Evolutionary conservation across 441 rosid genomes (phyloP).

Genomic region (Jatropha podagrica): DNA sequence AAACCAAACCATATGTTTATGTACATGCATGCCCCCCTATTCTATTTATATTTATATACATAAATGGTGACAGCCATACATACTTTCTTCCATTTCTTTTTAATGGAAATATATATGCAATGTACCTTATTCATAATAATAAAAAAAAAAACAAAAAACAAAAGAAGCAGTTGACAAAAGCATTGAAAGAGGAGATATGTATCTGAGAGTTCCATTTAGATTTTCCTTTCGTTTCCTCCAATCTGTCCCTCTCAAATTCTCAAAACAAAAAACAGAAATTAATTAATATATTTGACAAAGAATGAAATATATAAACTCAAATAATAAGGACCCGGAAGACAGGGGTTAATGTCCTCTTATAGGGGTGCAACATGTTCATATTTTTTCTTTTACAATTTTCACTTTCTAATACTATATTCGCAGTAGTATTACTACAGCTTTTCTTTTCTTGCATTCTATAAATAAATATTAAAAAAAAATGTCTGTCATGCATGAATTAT

Average conservation of each 20-base stretch:
- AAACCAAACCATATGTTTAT: neutral
- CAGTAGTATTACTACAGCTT: neutral
- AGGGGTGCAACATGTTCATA: slow-evolving; percentile 38
- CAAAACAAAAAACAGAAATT: neutral
- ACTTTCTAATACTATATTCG: neutral
- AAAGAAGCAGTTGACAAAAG: slow-evolving; percentile 15
- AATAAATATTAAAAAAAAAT: neutral
- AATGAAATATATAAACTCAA: neutral
- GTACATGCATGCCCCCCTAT: slow-evolving; percentile 3
- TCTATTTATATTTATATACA: neutral
- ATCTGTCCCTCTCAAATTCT: slow-evolving; percentile 23
- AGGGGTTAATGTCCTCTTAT: slow-evolving; percentile 39
- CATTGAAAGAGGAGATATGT: slow-evolving; percentile 19
- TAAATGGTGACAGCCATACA: too few relatives aligned
- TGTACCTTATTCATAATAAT: too few relatives aligned
- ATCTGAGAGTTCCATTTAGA: slow-evolving; percentile 16
- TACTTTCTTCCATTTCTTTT: too few relatives aligned
- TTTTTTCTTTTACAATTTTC: neutral
- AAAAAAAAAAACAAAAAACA: neutral
- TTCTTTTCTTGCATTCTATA: too few relatives aligned
- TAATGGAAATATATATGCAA: too few relatives aligned
- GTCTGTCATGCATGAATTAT: slow-evolving; percentile 41
- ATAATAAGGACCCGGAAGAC: slow-evolving; percentile 38
- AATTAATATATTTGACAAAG: too few relatives aligned
- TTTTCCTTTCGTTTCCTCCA: slow-evolving; percentile 24